Conservation (phyloP, 208 protist genomes). For the Trypanosoma congolense region DNA sequence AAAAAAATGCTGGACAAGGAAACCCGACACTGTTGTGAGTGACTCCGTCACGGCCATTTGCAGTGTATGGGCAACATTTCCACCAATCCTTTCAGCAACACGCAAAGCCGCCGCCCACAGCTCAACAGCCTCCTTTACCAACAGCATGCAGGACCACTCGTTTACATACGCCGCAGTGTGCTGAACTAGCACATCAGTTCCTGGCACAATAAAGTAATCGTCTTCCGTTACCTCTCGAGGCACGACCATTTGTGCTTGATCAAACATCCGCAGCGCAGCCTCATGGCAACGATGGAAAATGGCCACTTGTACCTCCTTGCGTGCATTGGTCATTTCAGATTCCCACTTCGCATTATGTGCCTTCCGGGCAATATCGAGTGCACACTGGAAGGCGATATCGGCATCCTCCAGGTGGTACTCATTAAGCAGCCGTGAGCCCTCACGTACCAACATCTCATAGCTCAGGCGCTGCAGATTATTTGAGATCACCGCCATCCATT, state of each 20-base stretch:
- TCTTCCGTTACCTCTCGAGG: constrained; percentile 47
- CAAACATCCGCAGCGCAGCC: constrained; percentile 72
- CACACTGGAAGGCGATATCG: constrained; percentile 53
- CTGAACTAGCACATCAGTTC: constrained; percentile 60
- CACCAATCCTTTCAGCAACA: constrained; percentile 51
- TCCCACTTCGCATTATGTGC: constrained; percentile 85
- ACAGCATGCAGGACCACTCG: constrained; percentile 78
- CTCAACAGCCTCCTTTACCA: constrained; percentile 81
- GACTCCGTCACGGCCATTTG: constrained; percentile 41
- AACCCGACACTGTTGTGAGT: constrained; percentile 57
- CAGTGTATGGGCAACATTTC: constrained; percentile 34
- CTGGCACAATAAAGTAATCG: constrained; percentile 73
- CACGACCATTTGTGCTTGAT: constrained; percentile 35
- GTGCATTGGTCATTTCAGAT: constrained; percentile 61
- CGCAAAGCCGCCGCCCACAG: constrained; percentile 66
- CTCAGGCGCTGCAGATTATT: constrained; percentile 88
- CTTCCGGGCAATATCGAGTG: constrained; percentile 73
- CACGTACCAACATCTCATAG: constrained; percentile 84
- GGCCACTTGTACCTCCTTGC: constrained; percentile 72
- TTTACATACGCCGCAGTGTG: constrained; percentile 75
- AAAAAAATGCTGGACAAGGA: constrained; percentile 56
- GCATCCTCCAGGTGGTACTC: constrained; percentile 72
- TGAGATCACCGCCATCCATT: constrained; percentile 87
- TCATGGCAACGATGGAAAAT: constrained; percentile 85
- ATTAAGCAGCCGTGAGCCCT: constrained; percentile 66